Evolutionary conservation across 805 yeast genomes (phyloP).

Genomic region (Ogataea minuta): DNA sequence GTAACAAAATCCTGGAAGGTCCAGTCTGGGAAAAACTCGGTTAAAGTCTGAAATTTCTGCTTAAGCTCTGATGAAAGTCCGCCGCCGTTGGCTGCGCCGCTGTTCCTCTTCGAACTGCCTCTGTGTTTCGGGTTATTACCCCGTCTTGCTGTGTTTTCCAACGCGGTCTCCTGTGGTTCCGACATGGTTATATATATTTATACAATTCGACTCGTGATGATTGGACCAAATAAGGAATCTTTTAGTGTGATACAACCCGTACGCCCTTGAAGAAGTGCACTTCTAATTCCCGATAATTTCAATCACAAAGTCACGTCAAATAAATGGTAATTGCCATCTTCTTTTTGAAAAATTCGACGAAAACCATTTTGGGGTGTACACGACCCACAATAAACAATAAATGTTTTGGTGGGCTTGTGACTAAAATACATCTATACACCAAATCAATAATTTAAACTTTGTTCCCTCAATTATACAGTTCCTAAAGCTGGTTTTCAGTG

Average conservation of each 20-base stretch:
- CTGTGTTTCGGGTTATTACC: slow-evolving; percentile 35
- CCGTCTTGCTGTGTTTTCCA: slow-evolving; percentile 21
- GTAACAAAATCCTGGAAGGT: slow-evolving; percentile 75
- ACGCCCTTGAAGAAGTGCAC: slow-evolving; percentile 6
- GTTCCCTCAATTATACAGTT: background rate
- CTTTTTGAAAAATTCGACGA: slow-evolving; percentile 23
- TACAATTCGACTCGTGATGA: slow-evolving; percentile 9
- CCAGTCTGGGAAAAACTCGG: slow-evolving; percentile 96
- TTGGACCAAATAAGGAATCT: slow-evolving; percentile 9
- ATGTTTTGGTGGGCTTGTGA: background rate
- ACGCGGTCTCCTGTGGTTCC: slow-evolving; percentile 28
- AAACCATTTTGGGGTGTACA: slow-evolving; percentile 9
- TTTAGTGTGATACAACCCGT: slow-evolving; percentile 9
- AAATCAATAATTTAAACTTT: background rate
- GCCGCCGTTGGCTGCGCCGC: slow-evolving; percentile 21
- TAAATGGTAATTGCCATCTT: slow-evolving; percentile 19
- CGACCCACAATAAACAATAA: slow-evolving; percentile 8
- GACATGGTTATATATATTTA: slow-evolving; percentile 27
- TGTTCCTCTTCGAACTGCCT: slow-evolving; percentile 46
- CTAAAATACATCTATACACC: slow-evolving; percentile 8
- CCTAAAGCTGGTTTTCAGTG: slow-evolving; percentile 51
- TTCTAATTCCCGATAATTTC: slow-evolving; percentile 9
- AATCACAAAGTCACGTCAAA: slow-evolving; percentile 14
- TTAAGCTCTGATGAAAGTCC: slow-evolving; percentile 29
- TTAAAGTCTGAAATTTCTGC: slow-evolving; percentile 51